Base-by-base conservation (phyloP, 768 basidiomycete species). In the Podaxis sp. region DNA sequence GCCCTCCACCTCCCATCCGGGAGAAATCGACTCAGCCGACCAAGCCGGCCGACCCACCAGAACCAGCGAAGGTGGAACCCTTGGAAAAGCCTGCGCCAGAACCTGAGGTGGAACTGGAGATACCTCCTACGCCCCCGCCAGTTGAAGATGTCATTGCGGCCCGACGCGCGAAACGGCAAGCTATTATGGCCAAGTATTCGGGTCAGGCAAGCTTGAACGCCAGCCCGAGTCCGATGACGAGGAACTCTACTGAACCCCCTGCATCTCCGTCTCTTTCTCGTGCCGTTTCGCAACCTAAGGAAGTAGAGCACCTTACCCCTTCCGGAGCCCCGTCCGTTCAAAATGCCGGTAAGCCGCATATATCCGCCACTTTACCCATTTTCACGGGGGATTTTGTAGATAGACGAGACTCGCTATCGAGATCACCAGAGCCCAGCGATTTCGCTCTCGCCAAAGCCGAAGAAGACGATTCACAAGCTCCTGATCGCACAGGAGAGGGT, bases 131-230 rank as follows among this genome's bases (percentile, higher is more conserved):
- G 74, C 75, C 58, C 39, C 66, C 30, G 48, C 69, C 85, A 1
- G 79, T 87, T 6, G 90, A 92, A 69, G 80, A 85, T 51, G 75
- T 86, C 8, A 80, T 92, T 38, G 90, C 84, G 24, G 87, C 84
- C 30, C 86, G 91, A 8, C 84, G 89, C 28, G 89, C 89, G 13
- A 82, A 79, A 64, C 87, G 93, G 30, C 86, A 86, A 63, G 92
- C 89, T 8, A 94, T 95, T 60, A 77, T 91, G 48, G 92, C 90
- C 59, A 93, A 92, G 74, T 90, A 92, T 74, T 68, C 79, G 4
- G 83, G 82, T 15, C 74, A 79, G 59, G 73, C 78, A 59, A 83
- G 80, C 64, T 74, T 76, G 60, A 80, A 81, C 67, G 71, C 79
- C 66, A 84, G 82, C 65, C 82, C 84, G 39, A 85, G 84, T 69